Conservation (phyloP, 176 grass and related monocot genomes). For the Oryza meridionalis region DNA sequence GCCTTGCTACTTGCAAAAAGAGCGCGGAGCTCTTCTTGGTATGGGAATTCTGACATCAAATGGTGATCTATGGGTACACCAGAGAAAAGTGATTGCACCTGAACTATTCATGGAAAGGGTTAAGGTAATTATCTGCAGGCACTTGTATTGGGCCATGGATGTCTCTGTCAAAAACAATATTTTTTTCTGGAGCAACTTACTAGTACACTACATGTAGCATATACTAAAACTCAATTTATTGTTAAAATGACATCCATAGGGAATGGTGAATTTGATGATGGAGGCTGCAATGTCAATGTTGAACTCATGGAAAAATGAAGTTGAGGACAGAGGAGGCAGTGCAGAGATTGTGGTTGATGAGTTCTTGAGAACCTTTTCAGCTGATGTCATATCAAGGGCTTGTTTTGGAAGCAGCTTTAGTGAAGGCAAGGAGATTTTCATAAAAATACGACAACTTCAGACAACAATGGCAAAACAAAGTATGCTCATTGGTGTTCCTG, state of each 20-base stretch:
- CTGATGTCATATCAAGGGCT: slow-evolving; percentile 74
- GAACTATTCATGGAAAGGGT: slow-evolving; percentile 92
- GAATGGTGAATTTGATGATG: slow-evolving; percentile 65
- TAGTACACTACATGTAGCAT: background rate
- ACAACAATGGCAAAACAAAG: slow-evolving; percentile 52
- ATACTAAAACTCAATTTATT: background rate
- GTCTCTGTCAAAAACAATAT: background rate
- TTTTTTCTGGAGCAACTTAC: background rate
- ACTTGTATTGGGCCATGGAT: background rate
- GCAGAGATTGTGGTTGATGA: slow-evolving; percentile 72
- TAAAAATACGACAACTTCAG: slow-evolving; percentile 67
- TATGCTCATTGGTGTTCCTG: slow-evolving; percentile 65
- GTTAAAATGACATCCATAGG: slow-evolving; percentile 38
- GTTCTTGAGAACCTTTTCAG: slow-evolving; percentile 74
- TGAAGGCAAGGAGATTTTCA: slow-evolving; percentile 74
- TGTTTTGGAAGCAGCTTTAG: slow-evolving; percentile 74
- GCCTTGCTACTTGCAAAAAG: slow-evolving; percentile 62
- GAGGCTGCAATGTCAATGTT: slow-evolving; percentile 51
- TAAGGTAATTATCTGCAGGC: slow-evolving; percentile 59
- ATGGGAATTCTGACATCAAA: slow-evolving; percentile 68
- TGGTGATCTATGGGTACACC: slow-evolving; percentile 66
- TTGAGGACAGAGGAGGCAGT: slow-evolving; percentile 50
- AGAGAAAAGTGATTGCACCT: slow-evolving; percentile 73
- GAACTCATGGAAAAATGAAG: slow-evolving; percentile 52
- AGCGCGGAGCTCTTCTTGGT: slow-evolving; percentile 65